Evolutionary conservation across 345 rosid species (phyloP), one percentile per base, ranked within the genome.

Genomic region (Eucalyptus cloeziana): DNA sequence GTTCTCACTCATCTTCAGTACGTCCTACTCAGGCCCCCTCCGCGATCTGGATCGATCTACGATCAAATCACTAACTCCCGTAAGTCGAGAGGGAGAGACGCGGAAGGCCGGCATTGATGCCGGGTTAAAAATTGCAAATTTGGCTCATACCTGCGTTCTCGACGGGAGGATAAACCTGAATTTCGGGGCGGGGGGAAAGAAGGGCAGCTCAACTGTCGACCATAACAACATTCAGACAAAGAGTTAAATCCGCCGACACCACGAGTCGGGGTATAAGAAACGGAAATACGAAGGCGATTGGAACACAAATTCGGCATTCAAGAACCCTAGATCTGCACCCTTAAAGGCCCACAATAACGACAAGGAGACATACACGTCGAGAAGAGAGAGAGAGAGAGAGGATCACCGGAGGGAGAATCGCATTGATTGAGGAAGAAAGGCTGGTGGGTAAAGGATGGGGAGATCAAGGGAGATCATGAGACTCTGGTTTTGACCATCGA

Each of bases 1-100:
- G 91, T 94, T 93, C 90, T 97, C 99, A 88, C 97, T 95, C 99
- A 97, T 98, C 91, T 92, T 95, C 92, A 58, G 87, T 60, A 94
- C 96, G 91, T 92, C 94, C 91, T 47, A 86, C 81, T 56, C 62
- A 67, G 79, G 5, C 25, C 64, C 85, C 27, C 86, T 80, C 81
- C 91, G 90, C 88, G 92, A 94, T 94, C 96, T 86, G 93, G 94
- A 94, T 94, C 95, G 93, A 92, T 33, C 91, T 88, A 91, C 27
- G 64, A 71, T 56, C 87, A 50, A 17, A 24, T 87, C 87, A 85
- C 52, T 52, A 71, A 49, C 24, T 50, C 21, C 24, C 81, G 31
- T 64, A 10, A 49, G 37, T 37, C 54, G 86, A 64, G 30, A 33
- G 60, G 40, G 85, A 76, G 7, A 71, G 62, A 21, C 81, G 44